phyloP scores from a whole-genome alignment of 2,329 filamentous ascomycete species.

The Myriosclerotinia curreyana region DNA sequence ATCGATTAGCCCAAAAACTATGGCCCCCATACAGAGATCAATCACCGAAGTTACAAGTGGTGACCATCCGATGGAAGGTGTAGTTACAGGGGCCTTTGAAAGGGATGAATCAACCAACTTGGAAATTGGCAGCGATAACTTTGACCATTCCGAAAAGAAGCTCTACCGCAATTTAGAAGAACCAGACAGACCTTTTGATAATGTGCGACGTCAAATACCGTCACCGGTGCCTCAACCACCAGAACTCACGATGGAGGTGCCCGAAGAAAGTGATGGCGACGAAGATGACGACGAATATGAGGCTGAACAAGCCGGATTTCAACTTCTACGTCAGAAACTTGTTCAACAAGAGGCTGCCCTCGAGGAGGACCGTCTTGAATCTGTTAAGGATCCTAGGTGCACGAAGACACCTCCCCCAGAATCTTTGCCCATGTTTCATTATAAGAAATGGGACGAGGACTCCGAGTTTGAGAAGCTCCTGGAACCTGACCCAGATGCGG shows the following conservation, averaged over 20 bases:
- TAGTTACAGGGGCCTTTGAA: not conserved
- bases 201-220: not conserved
- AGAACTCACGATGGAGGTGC: constrained; percentile 22
- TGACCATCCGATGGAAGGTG: constrained; percentile 13
- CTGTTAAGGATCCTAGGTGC: constrained; percentile 30
- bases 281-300: constrained; percentile 29
- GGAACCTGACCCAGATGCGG: constrained; percentile 26
- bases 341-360: constrained; percentile 22
- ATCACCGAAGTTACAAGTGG: not conserved
- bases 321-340: constrained; percentile 14
- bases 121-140: not conserved
- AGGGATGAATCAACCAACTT: not conserved
- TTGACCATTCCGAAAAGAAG: not conserved
- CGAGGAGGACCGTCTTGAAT: constrained; percentile 18
- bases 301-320: constrained; percentile 19
- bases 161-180: not conserved
- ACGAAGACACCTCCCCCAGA: constrained; percentile 38
- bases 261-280: constrained; percentile 29
- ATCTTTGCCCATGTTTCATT: constrained; percentile 32
- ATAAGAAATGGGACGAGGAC: constrained; percentile 33
- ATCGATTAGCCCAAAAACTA: constrained; percentile 12
- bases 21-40: not conserved
- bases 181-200: not conserved
- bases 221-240: constrained; percentile 14
- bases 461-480: constrained; percentile 31